A percentile compares a stretch with the other conserved stretches of the same genome.
phyloP scores from a whole-genome alignment of 148 eudicot species.

The Cornus controversa region DNA sequence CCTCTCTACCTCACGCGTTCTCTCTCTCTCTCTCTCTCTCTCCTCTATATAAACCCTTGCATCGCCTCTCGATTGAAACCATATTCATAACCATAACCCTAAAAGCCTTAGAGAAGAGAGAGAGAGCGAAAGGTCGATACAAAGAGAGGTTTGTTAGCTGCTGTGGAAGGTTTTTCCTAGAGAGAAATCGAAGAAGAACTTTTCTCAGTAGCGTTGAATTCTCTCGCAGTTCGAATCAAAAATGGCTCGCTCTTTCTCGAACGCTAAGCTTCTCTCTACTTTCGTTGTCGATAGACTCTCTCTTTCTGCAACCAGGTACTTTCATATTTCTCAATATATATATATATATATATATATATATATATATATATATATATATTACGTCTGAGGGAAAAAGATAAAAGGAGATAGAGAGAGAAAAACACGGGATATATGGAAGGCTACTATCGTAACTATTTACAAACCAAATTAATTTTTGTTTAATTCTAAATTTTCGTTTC shows the following conservation, averaged over 20 bases:
- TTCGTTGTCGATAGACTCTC: slow-evolving; percentile 43
- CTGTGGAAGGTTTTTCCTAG: slow-evolving; percentile 2
- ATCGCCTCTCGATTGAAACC: not conserved
- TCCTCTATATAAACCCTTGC: slow-evolving; percentile 23
- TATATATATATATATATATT: not conserved
- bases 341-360: not conserved
- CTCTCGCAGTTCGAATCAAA: slow-evolving; percentile 1
- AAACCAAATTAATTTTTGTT: too few species aligned
- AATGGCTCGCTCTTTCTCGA: slow-evolving; percentile 55
- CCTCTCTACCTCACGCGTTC: slow-evolving; percentile 1
- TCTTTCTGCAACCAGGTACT: slow-evolving; percentile 27
- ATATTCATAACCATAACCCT: slow-evolving; percentile 4
- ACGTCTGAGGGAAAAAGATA: too few species aligned
- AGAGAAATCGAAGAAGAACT: not conserved
- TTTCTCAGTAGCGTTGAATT: slow-evolving; percentile 11
- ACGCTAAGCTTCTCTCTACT: slow-evolving; percentile 46
- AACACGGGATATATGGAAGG: too few species aligned
- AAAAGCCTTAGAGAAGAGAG: not conserved
- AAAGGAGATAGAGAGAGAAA: too few species aligned
- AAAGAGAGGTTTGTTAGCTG: not conserved
- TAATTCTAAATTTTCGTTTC: too few species aligned
- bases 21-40: not conserved
- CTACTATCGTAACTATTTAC: too few species aligned
- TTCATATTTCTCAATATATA: not conserved
- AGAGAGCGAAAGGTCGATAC: not conserved